Conservation (phyloP, 306 rosid genomes). For the Prunus mume region DNA sequence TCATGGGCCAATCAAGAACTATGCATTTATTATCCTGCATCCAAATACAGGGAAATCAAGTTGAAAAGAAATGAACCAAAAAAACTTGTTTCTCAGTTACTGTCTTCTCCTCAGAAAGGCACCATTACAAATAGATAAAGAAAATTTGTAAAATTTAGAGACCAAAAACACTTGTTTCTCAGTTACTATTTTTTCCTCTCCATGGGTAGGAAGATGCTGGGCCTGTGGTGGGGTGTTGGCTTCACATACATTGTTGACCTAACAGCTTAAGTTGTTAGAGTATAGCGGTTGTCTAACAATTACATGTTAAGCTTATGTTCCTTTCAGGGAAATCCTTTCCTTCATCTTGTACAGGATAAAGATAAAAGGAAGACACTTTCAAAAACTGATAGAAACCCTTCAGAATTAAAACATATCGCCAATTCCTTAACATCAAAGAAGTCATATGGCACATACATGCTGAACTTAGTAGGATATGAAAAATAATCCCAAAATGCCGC, state of each 20-base stretch:
- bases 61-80: not conserved
- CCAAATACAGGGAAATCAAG: constrained; percentile 12
- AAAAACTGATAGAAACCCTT: not conserved
- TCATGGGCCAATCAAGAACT: constrained; percentile 35
- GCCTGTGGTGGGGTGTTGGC: not conserved
- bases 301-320: not conserved
- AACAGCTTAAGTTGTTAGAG: no score
- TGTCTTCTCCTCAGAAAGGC: not conserved
- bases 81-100: not conserved
- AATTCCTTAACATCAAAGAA: not conserved
- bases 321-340: not conserved
- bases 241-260: no score
- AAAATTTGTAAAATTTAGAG: not conserved
- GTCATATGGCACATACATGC: not conserved
- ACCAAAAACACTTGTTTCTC: not conserved
- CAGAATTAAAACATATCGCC: not conserved
- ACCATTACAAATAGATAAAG: not conserved
- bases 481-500: not conserved
- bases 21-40: constrained; percentile 54
- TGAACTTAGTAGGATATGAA: not conserved
- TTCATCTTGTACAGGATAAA: not conserved
- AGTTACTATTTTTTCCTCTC: not conserved
- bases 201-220: no score
- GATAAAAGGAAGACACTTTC: not conserved
- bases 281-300: no score